Evolutionary conservation across 2,329 filamentous ascomycete species (phyloP).

Genomic region (Allantophomopsis lycopodina): DNA sequence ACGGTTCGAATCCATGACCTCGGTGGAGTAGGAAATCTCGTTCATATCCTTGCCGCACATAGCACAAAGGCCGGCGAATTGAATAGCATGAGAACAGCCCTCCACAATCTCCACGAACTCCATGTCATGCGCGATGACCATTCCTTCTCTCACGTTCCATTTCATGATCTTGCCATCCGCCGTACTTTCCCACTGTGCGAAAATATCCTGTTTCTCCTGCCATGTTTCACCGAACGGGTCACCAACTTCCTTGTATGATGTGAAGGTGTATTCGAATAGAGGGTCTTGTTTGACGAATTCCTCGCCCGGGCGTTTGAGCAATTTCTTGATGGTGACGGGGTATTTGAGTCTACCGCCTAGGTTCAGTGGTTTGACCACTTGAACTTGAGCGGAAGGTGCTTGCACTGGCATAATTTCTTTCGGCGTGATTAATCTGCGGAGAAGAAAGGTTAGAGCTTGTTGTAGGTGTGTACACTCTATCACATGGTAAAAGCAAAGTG

Average conservation of each 20-base stretch:
- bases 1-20: slow-evolving; percentile 65
- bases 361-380: slow-evolving; percentile 32
- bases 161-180: slow-evolving; percentile 64
- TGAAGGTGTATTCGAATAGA: slow-evolving; percentile 79
- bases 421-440: no score
- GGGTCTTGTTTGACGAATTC: slow-evolving; percentile 61
- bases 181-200: slow-evolving; percentile 69
- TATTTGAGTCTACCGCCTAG: slow-evolving; percentile 63
- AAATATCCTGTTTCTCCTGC: slow-evolving; percentile 55
- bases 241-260: slow-evolving; percentile 63
- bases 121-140: slow-evolving; percentile 44
- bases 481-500: no score
- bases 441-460: no score
- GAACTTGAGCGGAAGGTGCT: slow-evolving; percentile 7
- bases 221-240: slow-evolving; percentile 49
- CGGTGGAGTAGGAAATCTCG: slow-evolving; percentile 71
- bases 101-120: slow-evolving; percentile 69
- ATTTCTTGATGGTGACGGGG: slow-evolving; percentile 80
- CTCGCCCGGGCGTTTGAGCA: slow-evolving; percentile 67
- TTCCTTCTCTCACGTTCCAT: slow-evolving; percentile 63
- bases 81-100: slow-evolving; percentile 78
- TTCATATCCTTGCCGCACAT: slow-evolving; percentile 96
- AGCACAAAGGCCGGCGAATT: slow-evolving; percentile 82
- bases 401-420: no score
- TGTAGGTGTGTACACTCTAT: no score